A percentile compares a stretch with the other conserved stretches of the same genome.
These are phyloP conservation scores for Cercospora sp. DNA, from an alignment of 2,329 filamentous ascomycete species.

Conservation along the genomic window DNA sequence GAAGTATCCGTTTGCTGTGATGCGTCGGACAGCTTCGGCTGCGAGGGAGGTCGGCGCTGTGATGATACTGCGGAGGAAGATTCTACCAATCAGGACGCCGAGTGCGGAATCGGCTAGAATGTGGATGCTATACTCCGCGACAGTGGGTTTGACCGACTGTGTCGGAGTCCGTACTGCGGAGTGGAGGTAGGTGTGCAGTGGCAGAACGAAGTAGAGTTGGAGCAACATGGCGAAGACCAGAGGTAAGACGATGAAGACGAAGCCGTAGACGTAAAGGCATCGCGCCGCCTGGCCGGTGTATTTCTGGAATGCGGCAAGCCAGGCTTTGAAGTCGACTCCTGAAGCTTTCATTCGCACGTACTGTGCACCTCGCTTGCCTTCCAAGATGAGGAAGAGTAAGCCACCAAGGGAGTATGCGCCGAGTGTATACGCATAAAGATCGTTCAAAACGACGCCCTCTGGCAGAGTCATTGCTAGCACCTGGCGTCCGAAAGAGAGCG, in stretches of 20 bases:
- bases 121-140: constrained; percentile 69
- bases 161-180: constrained; percentile 7
- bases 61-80: constrained; percentile 69
- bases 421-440: constrained; percentile 93
- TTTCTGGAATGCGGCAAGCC: constrained; percentile 28
- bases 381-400: constrained; percentile 57
- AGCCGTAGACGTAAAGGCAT: constrained; percentile 72
- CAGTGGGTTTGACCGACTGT: background rate
- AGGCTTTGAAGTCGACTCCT: constrained; percentile 28
- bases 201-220: constrained; percentile 86
- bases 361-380: constrained; percentile 20
- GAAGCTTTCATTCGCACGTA: constrained; percentile 25
- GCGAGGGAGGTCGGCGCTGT: constrained; percentile 69
- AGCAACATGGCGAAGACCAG: constrained; percentile 75
- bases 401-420: constrained; percentile 80
- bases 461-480: constrained; percentile 76
- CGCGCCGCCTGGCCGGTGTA: constrained; percentile 44
- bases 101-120: constrained; percentile 93
- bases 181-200: constrained; percentile 74
- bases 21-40: constrained; percentile 70
- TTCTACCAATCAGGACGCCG: constrained; percentile 84
- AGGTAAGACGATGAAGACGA: constrained; percentile 77
- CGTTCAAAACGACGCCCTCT: constrained; percentile 74
- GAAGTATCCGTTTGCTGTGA: constrained; percentile 69
- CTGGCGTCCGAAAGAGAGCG: constrained; percentile 78